Conservation (phyloP, 2,329 filamentous ascomycete genomes). For the Graphiopsis chlorocephala region DNA sequence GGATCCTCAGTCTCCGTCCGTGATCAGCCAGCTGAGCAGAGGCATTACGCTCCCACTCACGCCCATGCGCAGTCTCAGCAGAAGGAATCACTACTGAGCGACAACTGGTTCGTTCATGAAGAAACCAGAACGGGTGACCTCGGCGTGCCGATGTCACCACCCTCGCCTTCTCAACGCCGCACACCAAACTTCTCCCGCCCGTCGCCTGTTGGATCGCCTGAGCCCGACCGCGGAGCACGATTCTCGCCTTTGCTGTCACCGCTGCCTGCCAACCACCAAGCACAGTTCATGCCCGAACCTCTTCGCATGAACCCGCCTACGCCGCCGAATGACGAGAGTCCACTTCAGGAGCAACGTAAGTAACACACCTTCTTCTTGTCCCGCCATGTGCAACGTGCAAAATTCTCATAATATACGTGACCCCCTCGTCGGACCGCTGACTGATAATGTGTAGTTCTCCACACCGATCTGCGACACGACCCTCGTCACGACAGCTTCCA, state of each 20-base stretch:
- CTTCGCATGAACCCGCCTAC: slow-evolving; percentile 50
- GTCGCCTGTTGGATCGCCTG: slow-evolving; percentile 11
- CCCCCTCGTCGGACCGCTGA: not conserved
- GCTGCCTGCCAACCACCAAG: slow-evolving; percentile 11
- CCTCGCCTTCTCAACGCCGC: slow-evolving; percentile 10
- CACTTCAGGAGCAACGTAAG: not conserved
- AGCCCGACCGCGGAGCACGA: slow-evolving; percentile 5
- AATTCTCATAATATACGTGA: not conserved
- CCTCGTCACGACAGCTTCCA: slow-evolving; percentile 23
- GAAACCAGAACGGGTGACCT: slow-evolving; percentile 27
- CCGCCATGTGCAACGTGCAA: not conserved
- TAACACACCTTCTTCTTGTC: not conserved
- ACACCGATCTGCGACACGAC: not conserved
- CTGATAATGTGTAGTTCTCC: not conserved
- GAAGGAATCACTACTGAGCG: slow-evolving; percentile 40
- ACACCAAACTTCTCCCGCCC: slow-evolving; percentile 13
- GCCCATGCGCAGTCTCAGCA: slow-evolving; percentile 20
- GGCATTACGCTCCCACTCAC: not conserved
- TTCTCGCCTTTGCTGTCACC: slow-evolving; percentile 8
- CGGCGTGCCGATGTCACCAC: slow-evolving; percentile 18
- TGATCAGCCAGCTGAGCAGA: slow-evolving; percentile 1
- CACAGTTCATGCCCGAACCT: slow-evolving; percentile 38
- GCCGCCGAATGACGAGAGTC: slow-evolving; percentile 26
- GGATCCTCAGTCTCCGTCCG: slow-evolving; percentile 26
- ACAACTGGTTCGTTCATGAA: slow-evolving; percentile 48